Conservation (phyloP, 2,329 filamentous ascomycete species). For the Fusarium verticillioides region DNA sequence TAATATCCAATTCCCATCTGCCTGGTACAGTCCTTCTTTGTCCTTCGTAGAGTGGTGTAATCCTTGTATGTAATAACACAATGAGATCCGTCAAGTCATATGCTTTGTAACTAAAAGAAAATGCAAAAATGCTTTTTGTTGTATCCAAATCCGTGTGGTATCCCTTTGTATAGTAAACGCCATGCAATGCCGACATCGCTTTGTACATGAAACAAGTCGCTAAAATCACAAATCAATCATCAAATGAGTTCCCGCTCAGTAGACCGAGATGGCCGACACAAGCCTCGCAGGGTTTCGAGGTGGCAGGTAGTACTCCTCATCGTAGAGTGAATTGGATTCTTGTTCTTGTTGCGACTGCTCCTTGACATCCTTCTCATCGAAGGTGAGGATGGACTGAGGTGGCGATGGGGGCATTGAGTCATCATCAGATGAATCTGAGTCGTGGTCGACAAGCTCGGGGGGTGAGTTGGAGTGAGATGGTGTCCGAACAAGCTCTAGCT, state of each 20-base stretch:
- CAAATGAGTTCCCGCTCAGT: conserved; percentile 51
- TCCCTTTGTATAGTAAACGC: conserved; percentile 45
- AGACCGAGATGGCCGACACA: conserved; percentile 67
- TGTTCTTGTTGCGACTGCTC: conserved; percentile 55
- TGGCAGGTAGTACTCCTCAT: conserved; percentile 65
- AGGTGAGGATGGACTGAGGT: conserved; percentile 66
- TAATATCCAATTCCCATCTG: conserved; percentile 29
- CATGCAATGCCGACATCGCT: conserved; percentile 46
- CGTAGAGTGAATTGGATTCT: conserved; percentile 57
- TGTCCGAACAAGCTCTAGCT: conserved; percentile 75
- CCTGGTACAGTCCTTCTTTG: conserved; percentile 28
- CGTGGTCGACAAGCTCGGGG: conserved; percentile 77
- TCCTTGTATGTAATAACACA: conserved; percentile 31
- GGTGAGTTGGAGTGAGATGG: conserved; percentile 73
- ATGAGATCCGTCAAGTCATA: conserved; percentile 27
- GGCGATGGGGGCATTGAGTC: conserved; percentile 83
- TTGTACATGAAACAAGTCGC: conserved; percentile 41
- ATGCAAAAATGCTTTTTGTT: conserved; percentile 33
- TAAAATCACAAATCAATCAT: conserved; percentile 39
- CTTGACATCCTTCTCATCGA: conserved; percentile 67
- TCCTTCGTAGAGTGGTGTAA: conserved; percentile 40
- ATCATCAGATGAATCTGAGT: conserved; percentile 76
- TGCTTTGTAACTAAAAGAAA: conserved; percentile 21
- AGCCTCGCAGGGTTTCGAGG: conserved; percentile 62
- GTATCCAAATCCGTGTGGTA: conserved; percentile 46